Evolutionary conservation across 164 flowering plant species (phyloP).

Genomic region (Paratinospora sagittata): DNA sequence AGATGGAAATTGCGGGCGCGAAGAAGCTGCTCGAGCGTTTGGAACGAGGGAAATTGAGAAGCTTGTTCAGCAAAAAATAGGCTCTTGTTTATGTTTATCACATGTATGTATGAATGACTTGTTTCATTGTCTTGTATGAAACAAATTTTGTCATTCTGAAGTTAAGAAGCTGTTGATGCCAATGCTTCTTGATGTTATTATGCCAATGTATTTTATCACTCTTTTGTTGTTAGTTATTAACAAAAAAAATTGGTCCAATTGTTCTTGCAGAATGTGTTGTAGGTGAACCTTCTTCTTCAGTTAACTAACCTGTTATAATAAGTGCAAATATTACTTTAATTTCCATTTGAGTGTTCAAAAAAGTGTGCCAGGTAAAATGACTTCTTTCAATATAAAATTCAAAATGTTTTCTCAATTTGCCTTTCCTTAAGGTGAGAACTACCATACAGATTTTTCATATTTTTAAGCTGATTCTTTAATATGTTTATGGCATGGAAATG

Average conservation of each 20-base stretch:
- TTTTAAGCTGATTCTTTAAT: too few species aligned
- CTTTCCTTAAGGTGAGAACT: too few species aligned
- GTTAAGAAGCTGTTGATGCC: not conserved
- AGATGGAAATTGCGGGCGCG: conserved; percentile 78
- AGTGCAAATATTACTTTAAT: too few species aligned
- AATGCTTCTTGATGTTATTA: not conserved
- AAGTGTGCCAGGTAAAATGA: too few species aligned
- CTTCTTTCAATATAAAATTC: too few species aligned
- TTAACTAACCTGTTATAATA: too few species aligned
- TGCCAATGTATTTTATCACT: not conserved
- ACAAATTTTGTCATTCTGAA: conserved; percentile 8
- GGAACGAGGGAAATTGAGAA: conserved; percentile 66
- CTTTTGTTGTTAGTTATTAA: not conserved
- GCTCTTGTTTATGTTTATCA: not conserved
- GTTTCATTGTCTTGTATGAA: conserved; percentile 31
- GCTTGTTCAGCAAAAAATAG: conserved; percentile 60
- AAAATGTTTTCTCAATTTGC: too few species aligned
- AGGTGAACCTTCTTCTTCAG: not conserved
- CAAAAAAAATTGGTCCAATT: not conserved
- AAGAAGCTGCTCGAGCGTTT: conserved; percentile 74
- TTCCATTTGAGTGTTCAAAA: too few species aligned
- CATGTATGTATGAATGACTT: not conserved
- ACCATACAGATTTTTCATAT: too few species aligned
- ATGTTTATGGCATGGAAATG: too few species aligned
- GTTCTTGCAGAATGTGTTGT: not conserved